Conservation (phyloP, 768 basidiomycete species). For the Leccinum boreale region DNA sequence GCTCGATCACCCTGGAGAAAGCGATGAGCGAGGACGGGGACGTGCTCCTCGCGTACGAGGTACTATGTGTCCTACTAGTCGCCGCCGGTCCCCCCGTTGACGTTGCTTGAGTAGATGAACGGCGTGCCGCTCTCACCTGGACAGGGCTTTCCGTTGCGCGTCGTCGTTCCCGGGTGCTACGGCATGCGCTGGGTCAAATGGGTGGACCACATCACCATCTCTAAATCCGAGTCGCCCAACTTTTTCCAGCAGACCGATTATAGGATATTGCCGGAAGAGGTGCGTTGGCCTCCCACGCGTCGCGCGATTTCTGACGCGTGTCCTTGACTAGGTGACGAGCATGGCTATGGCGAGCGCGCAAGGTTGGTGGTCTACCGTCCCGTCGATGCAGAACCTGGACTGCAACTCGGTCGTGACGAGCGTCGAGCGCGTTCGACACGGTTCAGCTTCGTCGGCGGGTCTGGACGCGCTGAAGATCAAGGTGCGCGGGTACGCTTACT, state of each 20-base stretch:
- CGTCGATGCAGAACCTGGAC: slow-evolving; percentile 55
- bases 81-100: not conserved
- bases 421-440: slow-evolving; percentile 5
- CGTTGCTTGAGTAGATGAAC: slow-evolving; percentile 48
- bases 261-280: slow-evolving; percentile 55
- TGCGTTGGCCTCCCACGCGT: slow-evolving; percentile 21
- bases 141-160: slow-evolving; percentile 65
- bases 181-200: slow-evolving; percentile 79
- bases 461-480: slow-evolving; percentile 24
- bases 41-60: slow-evolving; percentile 60
- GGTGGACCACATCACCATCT: slow-evolving; percentile 59
- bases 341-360: slow-evolving; percentile 24
- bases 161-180: slow-evolving; percentile 63
- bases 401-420: slow-evolving; percentile 59
- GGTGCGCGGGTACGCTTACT: slow-evolving; percentile 57
- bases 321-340: slow-evolving; percentile 19
- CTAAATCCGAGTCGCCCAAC: slow-evolving; percentile 54
- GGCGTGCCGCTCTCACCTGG: slow-evolving; percentile 52
- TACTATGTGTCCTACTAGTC: not conserved
- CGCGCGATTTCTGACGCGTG: not conserved
- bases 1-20: slow-evolving; percentile 55
- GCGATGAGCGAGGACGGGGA: slow-evolving; percentile 46
- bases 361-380: slow-evolving; percentile 50
- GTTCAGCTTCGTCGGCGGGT: not conserved
- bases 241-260: slow-evolving; percentile 75